These are phyloP conservation scores for Calonectria leucothoes DNA, from an alignment of 2,329 filamentous ascomycete genomes.

Conservation along the genomic window DNA sequence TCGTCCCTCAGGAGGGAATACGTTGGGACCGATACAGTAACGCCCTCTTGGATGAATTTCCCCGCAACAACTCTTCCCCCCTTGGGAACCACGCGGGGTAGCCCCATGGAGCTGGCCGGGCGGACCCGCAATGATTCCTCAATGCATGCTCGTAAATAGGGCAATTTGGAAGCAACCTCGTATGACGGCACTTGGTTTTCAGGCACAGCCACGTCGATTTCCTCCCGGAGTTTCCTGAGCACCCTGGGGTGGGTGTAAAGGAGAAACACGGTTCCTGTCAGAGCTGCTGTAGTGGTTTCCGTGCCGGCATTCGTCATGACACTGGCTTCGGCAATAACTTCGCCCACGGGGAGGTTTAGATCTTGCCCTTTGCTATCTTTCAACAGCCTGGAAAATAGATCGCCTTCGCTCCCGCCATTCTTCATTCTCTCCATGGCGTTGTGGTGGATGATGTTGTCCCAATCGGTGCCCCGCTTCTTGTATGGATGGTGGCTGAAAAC, in stretches of 20 bases:
- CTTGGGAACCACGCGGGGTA: conserved; percentile 7
- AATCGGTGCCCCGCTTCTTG: conserved; percentile 4
- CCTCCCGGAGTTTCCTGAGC: neutral
- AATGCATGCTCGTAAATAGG: conserved; percentile 13
- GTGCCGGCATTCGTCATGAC: conserved; percentile 21
- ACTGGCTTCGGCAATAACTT: conserved; percentile 4
- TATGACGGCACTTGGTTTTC: neutral
- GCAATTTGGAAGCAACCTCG: neutral
- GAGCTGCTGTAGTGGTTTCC: conserved; percentile 16
- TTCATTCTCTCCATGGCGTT: neutral
- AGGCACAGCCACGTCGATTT: conserved; percentile 10
- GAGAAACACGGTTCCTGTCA: conserved; percentile 2
- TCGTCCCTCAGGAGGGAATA: conserved; percentile 14
- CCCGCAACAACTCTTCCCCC: conserved; percentile 13
- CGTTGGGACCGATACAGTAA: conserved; percentile 16
- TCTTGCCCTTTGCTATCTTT: neutral
- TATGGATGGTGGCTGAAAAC: neutral
- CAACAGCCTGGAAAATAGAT: neutral
- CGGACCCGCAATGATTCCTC: conserved; percentile 18
- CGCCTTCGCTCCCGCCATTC: neutral
- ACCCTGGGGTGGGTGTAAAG: conserved; percentile 2
- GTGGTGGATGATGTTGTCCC: conserved; percentile 16
- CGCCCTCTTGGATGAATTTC: conserved; percentile 5
- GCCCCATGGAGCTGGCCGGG: conserved; percentile 17
- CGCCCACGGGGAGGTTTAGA: neutral